Percentiles rank a stretch among this genome's conserved stretches.
Conservation (phyloP, 805 yeast genomes). For the Monosporozyma unispora region DNA sequence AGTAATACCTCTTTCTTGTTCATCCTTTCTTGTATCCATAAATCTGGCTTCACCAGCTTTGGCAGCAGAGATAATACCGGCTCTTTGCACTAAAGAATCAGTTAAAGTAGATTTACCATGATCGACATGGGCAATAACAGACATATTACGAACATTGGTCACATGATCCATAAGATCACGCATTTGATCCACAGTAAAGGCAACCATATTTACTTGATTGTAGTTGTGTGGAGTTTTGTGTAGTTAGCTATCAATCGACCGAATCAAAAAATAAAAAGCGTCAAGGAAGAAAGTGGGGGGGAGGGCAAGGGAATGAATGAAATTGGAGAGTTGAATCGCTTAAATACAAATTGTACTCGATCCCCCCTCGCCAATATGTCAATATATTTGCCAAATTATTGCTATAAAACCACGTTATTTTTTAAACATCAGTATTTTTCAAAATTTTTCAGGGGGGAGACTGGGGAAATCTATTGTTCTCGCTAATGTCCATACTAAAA, state of each 20-base stretch:
- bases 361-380: background rate
- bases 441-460: background rate
- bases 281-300: background rate
- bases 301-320: background rate
- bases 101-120: slow-evolving; percentile 99
- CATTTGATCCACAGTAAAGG: slow-evolving; percentile 77
- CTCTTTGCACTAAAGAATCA: slow-evolving; percentile 97
- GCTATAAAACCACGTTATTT: background rate
- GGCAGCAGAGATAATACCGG: slow-evolving; percentile 99
- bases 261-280: too few species aligned
- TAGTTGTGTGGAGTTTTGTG: background rate
- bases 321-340: background rate
- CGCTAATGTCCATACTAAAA: too few species aligned
- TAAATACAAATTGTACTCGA: slow-evolving; percentile 1
- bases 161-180: slow-evolving; percentile 99
- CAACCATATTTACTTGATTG: slow-evolving; percentile 23
- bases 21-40: slow-evolving; percentile 91
- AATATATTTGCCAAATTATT: slow-evolving; percentile 6
- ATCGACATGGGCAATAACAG: slow-evolving; percentile 99
- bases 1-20: slow-evolving; percentile 64
- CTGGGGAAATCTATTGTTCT: too few species aligned
- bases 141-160: slow-evolving; percentile 99
- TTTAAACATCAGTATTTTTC: background rate
- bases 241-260: too few species aligned
- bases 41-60: slow-evolving; percentile 99